Evolutionary conservation across 2,329 filamentous ascomycete genomes (phyloP).

Genomic region (Bimuria novae-zelandiae): DNA sequence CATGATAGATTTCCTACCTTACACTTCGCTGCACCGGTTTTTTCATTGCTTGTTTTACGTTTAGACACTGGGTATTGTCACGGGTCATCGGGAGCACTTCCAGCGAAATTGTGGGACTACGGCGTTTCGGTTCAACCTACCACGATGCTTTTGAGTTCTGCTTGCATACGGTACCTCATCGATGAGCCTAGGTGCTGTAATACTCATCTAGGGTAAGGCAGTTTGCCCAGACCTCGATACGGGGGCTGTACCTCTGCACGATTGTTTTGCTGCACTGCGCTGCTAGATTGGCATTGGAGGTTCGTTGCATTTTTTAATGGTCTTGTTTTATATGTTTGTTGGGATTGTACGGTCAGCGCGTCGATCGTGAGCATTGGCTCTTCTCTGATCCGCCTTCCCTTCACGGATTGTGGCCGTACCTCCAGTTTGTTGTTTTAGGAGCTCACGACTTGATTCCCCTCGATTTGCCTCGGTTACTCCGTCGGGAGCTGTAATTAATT

Average conservation of each 20-base stretch:
- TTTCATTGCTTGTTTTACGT: conserved; percentile 31
- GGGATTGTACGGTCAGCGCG: neutral
- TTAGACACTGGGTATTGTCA: conserved; percentile 39
- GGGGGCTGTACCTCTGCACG: conserved; percentile 26
- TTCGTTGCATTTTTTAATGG: conserved; percentile 36
- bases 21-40: conserved; percentile 23
- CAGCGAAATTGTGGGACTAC: conserved; percentile 39
- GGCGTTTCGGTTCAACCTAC: conserved; percentile 33
- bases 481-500: conserved; percentile 46
- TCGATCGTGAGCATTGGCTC: conserved; percentile 3
- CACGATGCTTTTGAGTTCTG: conserved; percentile 23
- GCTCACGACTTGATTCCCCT: conserved; percentile 33
- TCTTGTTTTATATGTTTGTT: conserved; percentile 25
- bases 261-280: conserved; percentile 31
- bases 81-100: conserved; percentile 35
- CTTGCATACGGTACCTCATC: neutral
- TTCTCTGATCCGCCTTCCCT: neutral
- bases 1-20: conserved; percentile 45
- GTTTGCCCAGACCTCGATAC: neutral
- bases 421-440: conserved; percentile 23
- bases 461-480: conserved; percentile 25
- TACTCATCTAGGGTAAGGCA: neutral
- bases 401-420: conserved; percentile 4
- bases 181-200: neutral
- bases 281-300: conserved; percentile 33